These are phyloP conservation scores for Penicillium sp. DNA, from an alignment of 2,329 filamentous ascomycete genomes.

Conservation along the genomic window DNA sequence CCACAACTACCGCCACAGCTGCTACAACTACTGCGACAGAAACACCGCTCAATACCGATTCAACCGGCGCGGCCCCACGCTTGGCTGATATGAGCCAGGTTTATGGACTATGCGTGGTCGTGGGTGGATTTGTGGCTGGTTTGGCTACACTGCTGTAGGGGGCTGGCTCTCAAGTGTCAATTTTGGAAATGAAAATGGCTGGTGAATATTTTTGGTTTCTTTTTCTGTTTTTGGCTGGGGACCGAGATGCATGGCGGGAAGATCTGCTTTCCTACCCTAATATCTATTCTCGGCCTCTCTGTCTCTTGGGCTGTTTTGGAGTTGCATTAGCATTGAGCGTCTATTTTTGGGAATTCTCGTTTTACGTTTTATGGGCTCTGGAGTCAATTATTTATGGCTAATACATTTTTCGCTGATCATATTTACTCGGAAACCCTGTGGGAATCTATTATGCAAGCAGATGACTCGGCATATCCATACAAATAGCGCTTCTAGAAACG, in stretches of 20 bases:
- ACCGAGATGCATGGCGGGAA: background rate
- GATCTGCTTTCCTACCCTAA: background rate
- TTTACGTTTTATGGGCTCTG: constrained; percentile 8
- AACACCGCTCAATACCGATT: constrained; percentile 32
- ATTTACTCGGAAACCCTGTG: background rate
- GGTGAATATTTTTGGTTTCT: background rate
- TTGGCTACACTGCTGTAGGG: constrained; percentile 56
- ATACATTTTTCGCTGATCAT: background rate
- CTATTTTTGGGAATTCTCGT: background rate
- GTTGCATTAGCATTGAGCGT: constrained; percentile 22
- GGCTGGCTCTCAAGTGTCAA: background rate
- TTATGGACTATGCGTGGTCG: constrained; percentile 58
- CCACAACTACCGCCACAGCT: constrained; percentile 41
- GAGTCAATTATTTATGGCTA: background rate
- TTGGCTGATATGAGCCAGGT: constrained; percentile 53
- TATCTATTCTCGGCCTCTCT: background rate
- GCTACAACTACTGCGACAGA: constrained; percentile 44
- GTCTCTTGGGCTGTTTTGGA: constrained; percentile 2
- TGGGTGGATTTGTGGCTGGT: constrained; percentile 58
- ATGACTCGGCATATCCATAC: background rate
- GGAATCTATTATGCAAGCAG: background rate
- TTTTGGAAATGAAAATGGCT: background rate
- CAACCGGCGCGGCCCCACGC: constrained; percentile 33
- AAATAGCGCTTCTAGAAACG: background rate
- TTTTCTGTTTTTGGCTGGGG: background rate